A percentile compares a stretch with the other conserved stretches of the same genome.
These are phyloP conservation scores for Lachnellula hyalina DNA, from an alignment of 2,329 filamentous ascomycete species.

Conservation along the genomic window DNA sequence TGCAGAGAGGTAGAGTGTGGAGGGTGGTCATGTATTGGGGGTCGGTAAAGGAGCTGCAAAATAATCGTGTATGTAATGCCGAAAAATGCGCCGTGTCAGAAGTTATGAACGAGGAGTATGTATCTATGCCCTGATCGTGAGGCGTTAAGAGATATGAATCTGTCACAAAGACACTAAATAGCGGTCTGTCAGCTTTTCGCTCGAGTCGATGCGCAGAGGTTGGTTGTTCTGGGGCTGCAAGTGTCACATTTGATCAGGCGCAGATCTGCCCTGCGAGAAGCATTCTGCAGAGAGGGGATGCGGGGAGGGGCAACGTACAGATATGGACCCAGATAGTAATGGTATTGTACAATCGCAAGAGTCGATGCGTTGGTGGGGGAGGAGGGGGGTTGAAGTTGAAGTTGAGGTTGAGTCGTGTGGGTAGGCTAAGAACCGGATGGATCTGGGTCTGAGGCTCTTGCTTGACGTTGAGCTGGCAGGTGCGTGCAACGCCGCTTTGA, in stretches of 20 bases:
- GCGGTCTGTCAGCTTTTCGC: slow-evolving; percentile 12
- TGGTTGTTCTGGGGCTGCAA: slow-evolving; percentile 11
- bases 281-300: slow-evolving; percentile 6
- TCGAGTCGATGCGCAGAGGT: slow-evolving; percentile 3
- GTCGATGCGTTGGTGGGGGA: slow-evolving; percentile 5
- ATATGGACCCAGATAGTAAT: slow-evolving; percentile 13
- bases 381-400: too few relatives aligned
- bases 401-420: slow-evolving; percentile 3
- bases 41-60: slow-evolving; percentile 18
- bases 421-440: slow-evolving; percentile 8
- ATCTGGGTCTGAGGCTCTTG: slow-evolving; percentile 17
- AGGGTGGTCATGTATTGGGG: slow-evolving; percentile 27
- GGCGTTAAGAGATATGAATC: slow-evolving; percentile 18
- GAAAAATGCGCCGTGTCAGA: slow-evolving; percentile 15
- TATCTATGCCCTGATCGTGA: slow-evolving; percentile 21
- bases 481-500: slow-evolving; percentile 8
- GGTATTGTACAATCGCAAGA: slow-evolving; percentile 17
- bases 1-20: slow-evolving; percentile 16
- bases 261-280: slow-evolving; percentile 19
- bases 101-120: slow-evolving; percentile 11
- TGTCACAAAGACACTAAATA: slow-evolving; percentile 13
- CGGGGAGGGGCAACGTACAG: slow-evolving; percentile 15
- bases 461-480: slow-evolving; percentile 18
- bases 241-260: slow-evolving; percentile 15
- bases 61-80: slow-evolving; percentile 10